These are phyloP conservation scores for Physocladia obscura DNA, from an alignment of 192 early-diverging fungal species.

Conservation along the genomic window DNA sequence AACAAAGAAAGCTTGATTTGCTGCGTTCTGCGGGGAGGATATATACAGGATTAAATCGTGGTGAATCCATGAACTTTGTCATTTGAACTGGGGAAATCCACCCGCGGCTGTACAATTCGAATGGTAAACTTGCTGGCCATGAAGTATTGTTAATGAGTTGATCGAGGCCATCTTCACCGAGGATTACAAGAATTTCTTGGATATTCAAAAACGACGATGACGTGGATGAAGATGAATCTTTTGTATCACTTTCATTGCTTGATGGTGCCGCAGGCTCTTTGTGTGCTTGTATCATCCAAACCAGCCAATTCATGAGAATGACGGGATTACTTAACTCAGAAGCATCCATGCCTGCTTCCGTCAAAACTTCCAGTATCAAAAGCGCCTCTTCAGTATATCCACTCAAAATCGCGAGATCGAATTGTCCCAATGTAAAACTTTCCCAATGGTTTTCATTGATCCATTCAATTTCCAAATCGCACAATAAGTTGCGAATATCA, in stretches of 20 bases:
- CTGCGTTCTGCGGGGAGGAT: background rate
- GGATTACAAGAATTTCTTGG: background rate
- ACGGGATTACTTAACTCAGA: background rate
- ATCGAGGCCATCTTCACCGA: background rate
- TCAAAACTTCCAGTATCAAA: background rate
- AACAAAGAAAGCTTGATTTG: background rate
- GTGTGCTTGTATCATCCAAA: constrained; percentile 1
- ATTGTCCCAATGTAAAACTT: background rate
- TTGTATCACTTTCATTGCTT: background rate
- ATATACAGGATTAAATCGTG: background rate
- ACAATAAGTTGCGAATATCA: background rate
- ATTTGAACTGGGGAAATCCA: constrained; percentile 1
- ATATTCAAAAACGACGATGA: background rate
- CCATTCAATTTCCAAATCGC: background rate
- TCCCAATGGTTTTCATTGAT: background rate
- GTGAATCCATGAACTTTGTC: background rate
- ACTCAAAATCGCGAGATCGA: constrained; percentile 1
- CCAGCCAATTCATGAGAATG: background rate
- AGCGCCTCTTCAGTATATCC: background rate
- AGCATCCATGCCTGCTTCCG: background rate
- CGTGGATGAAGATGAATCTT: background rate
- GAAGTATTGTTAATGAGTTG: background rate
- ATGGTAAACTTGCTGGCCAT: background rate
- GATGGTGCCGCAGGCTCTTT: constrained; percentile 1
- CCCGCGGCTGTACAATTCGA: constrained; percentile 2